Evolutionary conservation across 352 stramenopile species (phyloP).

Genomic region (Thraustochytrium striatum): DNA sequence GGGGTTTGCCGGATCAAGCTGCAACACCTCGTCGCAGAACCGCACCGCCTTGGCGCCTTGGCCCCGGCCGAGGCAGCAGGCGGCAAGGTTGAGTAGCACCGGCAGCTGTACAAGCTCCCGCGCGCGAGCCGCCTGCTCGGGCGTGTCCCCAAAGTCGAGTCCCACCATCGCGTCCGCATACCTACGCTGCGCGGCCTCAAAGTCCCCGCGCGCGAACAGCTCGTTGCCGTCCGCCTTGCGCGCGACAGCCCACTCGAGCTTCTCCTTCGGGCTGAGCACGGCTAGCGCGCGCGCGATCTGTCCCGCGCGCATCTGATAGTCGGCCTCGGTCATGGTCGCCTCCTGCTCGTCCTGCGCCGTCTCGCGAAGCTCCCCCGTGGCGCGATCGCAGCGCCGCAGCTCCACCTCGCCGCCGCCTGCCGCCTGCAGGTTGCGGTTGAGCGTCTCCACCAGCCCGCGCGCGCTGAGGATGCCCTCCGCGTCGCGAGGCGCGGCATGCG

Average conservation of each 20-base stretch:
- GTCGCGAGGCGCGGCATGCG: neutral
- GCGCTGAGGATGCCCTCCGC: neutral
- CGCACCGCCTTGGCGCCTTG: neutral
- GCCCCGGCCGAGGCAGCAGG: neutral
- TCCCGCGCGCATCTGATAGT: slow-evolving; percentile 31
- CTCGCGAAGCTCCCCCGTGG: slow-evolving; percentile 1
- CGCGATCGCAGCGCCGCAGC: neutral
- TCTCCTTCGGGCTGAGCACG: neutral
- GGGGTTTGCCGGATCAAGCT: neutral
- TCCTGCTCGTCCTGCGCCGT: neutral
- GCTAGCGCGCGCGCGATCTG: neutral
- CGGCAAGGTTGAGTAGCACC: slow-evolving; percentile 6
- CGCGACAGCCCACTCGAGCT: slow-evolving; percentile 19
- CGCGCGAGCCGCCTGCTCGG: neutral
- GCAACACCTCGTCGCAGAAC: slow-evolving; percentile 21
- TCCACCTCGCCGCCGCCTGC: slow-evolving; percentile 5
- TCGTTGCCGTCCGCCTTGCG: slow-evolving; percentile 20
- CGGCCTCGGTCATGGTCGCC: neutral
- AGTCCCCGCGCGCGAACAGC: neutral
- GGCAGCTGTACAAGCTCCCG: neutral
- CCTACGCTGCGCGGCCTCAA: neutral
- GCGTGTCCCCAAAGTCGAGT: slow-evolving; percentile 19
- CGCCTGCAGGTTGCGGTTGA: neutral
- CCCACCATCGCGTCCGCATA: slow-evolving; percentile 12
- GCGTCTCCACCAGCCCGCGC: neutral